These are phyloP conservation scores for Boletus speciosus DNA, from an alignment of 768 basidiomycete genomes.

Conservation along the genomic window DNA sequence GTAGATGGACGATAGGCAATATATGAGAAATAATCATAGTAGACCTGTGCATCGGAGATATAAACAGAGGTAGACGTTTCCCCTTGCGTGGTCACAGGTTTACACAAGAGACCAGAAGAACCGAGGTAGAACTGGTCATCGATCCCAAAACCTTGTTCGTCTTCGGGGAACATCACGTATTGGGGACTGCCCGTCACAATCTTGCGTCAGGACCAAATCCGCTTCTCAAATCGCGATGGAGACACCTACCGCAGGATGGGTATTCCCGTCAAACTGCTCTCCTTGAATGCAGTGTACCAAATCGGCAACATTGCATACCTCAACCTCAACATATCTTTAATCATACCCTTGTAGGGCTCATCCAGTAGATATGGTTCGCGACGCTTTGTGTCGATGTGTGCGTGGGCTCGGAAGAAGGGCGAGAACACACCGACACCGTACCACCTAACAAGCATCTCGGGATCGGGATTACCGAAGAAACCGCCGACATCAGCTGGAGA, in stretches of 20 bases:
- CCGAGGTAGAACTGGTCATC: conserved; percentile 97
- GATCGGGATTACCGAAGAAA: conserved; percentile 95
- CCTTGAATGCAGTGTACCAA: conserved; percentile 98
- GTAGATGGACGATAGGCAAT: conserved; percentile 58
- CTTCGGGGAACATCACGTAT: conserved; percentile 89
- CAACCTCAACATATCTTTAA: conserved; percentile 74
- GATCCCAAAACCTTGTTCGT: conserved; percentile 77
- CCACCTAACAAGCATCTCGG: conserved; percentile 96
- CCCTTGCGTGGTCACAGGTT: conserved; percentile 80
- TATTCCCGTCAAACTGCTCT: conserved; percentile 75
- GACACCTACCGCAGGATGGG: conserved; percentile 73
- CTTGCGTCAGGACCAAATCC: background rate
- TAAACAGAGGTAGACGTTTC: conserved; percentile 71
- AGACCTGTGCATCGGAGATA: conserved; percentile 85
- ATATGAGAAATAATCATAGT: conserved; percentile 90
- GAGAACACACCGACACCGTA: conserved; percentile 94
- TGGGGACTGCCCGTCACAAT: conserved; percentile 67
- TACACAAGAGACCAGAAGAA: conserved; percentile 82
- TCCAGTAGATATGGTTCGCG: conserved; percentile 93
- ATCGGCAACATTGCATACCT: conserved; percentile 85
- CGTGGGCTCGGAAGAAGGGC: conserved; percentile 98
- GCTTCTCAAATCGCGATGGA: background rate
- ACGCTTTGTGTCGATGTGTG: conserved; percentile 96
- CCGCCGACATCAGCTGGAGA: conserved; percentile 91
- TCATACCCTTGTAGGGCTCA: conserved; percentile 81